Percentiles rank a stretch among this genome's conserved stretches.
Conservation (phyloP, 2,329 filamentous ascomycete species). For the Aureobasidium sp. region DNA sequence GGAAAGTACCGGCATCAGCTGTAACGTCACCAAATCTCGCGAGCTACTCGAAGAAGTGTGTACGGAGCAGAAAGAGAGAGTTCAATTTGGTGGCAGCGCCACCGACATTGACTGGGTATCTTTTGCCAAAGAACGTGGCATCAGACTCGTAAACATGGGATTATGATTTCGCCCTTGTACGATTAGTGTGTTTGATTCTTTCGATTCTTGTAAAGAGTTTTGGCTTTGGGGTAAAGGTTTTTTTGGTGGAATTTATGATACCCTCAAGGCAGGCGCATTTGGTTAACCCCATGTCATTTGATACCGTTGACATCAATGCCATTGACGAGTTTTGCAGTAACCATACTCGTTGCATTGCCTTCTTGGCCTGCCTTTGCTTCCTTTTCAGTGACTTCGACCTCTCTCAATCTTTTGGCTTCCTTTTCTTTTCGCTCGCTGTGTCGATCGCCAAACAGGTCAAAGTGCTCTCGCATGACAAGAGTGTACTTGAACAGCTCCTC, state of each 20-base stretch:
- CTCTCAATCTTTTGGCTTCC: constrained; percentile 21
- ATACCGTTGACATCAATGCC: neutral
- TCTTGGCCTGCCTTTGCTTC: neutral
- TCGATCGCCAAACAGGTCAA: constrained; percentile 55
- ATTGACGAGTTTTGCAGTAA: neutral
- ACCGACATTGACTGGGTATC: constrained; percentile 46
- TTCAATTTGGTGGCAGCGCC: constrained; percentile 34
- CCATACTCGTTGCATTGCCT: constrained; percentile 2
- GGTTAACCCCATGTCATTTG: neutral
- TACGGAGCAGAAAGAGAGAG: constrained; percentile 39
- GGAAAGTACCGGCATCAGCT: constrained; percentile 43
- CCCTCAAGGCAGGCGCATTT: neutral
- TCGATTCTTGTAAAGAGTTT: neutral
- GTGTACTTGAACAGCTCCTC: constrained; percentile 66
- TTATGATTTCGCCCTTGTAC: constrained; percentile 21
- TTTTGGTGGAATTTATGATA: neutral
- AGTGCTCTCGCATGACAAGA: constrained; percentile 55
- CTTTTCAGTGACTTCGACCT: neutral
- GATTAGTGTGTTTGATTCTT: neutral
- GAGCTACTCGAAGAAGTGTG: constrained; percentile 43
- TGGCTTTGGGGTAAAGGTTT: neutral
- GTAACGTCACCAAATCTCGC: constrained; percentile 40
- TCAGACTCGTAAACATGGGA: constrained; percentile 47
- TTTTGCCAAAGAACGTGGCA: constrained; percentile 38
- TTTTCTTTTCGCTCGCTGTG: constrained; percentile 53